phyloP scores from a whole-genome alignment of 768 basidiomycete species.

The Wakefieldia striispora region DNA sequence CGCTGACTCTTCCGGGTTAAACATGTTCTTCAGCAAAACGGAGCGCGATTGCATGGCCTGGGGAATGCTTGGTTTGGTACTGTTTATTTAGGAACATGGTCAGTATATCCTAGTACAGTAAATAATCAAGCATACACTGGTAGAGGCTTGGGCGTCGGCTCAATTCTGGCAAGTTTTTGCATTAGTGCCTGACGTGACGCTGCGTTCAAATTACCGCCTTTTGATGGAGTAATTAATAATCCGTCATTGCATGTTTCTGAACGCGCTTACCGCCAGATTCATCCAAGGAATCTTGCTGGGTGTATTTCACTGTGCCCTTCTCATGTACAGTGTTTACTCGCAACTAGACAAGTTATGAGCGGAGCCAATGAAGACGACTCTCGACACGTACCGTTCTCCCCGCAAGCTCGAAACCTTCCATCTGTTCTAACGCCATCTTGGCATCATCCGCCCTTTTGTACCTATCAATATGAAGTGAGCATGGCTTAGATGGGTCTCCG shows the following conservation, averaged over 20 bases:
- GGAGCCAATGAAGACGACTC: conserved; percentile 11
- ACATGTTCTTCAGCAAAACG: conserved; percentile 92
- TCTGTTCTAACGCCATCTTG: conserved; percentile 94
- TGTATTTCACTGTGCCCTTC: conserved; percentile 76
- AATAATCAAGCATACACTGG: conserved; percentile 50
- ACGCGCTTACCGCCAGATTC: conserved; percentile 74
- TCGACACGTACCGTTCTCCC: conserved; percentile 71
- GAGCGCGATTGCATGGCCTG: conserved; percentile 87
- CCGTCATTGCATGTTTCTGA: background rate
- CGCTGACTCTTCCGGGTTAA: conserved; percentile 91
- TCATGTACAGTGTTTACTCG: conserved; percentile 93
- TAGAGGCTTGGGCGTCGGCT: conserved; percentile 57
- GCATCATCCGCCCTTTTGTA: conserved; percentile 93
- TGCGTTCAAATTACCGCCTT: conserved; percentile 97
- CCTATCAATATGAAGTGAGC: conserved; percentile 37
- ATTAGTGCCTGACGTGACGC: conserved; percentile 98
- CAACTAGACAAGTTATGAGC: conserved; percentile 44
- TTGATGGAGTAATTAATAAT: conserved; percentile 8
- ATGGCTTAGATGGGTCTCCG: background rate
- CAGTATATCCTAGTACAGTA: conserved; percentile 1
- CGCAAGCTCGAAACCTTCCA: conserved; percentile 98
- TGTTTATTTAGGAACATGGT: conserved; percentile 30
- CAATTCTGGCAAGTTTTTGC: conserved; percentile 99
- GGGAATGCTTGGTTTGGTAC: conserved; percentile 76
- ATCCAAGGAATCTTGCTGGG: conserved; percentile 78